Conservation (phyloP, 495 filamentous ascomycete species). For the Evernia prunastri region DNA sequence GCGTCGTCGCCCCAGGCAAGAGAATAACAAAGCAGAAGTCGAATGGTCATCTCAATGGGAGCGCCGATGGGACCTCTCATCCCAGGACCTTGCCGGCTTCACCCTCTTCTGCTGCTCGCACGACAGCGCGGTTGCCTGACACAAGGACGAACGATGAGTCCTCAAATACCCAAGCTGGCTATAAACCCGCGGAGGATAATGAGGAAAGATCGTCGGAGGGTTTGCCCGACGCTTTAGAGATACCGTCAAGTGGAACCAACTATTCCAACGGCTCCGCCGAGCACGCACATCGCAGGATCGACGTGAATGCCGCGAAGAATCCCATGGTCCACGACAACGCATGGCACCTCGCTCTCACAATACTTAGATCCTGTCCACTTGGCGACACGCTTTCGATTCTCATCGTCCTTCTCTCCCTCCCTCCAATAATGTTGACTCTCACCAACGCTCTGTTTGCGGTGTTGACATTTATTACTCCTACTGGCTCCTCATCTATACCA, state of each 20-base stretch:
- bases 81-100: slow-evolving; percentile 38
- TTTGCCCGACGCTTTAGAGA: slow-evolving; percentile 13
- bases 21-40: slow-evolving; percentile 65
- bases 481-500: slow-evolving; percentile 45
- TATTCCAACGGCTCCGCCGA: slow-evolving; percentile 33
- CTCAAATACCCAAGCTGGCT: slow-evolving; percentile 8
- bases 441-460: slow-evolving; percentile 92
- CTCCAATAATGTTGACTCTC: slow-evolving; percentile 79
- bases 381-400: slow-evolving; percentile 96
- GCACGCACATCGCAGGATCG: slow-evolving; percentile 52
- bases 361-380: slow-evolving; percentile 83
- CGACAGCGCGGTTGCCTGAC: slow-evolving; percentile 36
- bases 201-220: slow-evolving; percentile 4
- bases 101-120: slow-evolving; percentile 38
- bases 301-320: slow-evolving; percentile 61
- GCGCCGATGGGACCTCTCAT: slow-evolving; percentile 44
- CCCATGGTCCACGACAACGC: slow-evolving; percentile 56
- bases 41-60: slow-evolving; percentile 53
- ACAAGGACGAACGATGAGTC: slow-evolving; percentile 17
- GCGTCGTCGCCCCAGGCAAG: slow-evolving; percentile 76
- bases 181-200: neutral
- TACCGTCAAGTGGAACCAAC: slow-evolving; percentile 20
- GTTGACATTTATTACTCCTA: slow-evolving; percentile 83
- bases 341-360: slow-evolving; percentile 70
- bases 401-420: slow-evolving; percentile 95